Evolutionary conservation across 176 grass and related monocot genomes (phyloP), one percentile per base, ranked within the genome.

Genomic region (Carex pumila): DNA sequence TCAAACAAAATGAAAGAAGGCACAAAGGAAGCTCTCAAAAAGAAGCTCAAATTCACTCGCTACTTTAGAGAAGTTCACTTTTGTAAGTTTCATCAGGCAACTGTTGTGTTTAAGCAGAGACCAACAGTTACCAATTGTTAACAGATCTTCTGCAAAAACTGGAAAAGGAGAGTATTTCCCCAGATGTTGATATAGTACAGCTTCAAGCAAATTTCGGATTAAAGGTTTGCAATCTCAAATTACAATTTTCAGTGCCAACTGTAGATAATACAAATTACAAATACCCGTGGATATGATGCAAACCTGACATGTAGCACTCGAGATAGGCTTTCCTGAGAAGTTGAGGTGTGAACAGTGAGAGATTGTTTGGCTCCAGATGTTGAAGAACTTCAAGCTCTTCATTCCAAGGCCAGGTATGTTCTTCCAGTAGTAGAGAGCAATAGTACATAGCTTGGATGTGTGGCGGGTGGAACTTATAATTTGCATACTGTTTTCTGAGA

Each of bases 391-490:
- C 91, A 89, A 92, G 88, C 88, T 95, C 62, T 64, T 98, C 95
- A 83, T 86, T 89, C 92, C 92, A 95, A 49, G 89, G 91, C 95
- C 95, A 98, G 19, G 80, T 65, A 47, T 92, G 84, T 30, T 95
- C 91, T 60, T 93, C 86, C 36, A 98, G 67, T 85, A 98, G 87
- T 68, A 98, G 85, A 29, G 79, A 87, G 87, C 86, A 93, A 84
- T 92, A 91, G 73, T 98, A 88, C 54, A 89, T 71, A 30, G 87
- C 91, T 94, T 98, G 95, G 81, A 85, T 61, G 65, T 89, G 89
- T 83, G 95, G 95, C 41, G 91, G 91, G 41, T 63, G 88, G 81
- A 93, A 98, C 73, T 98, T 98, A 61, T 85, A 93, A 87, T 98
- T 98, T 76, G 93, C 86, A 81, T 91, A 95, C 41, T 82, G 60